Base-by-base conservation (phyloP, 306 rosid species). In the Lotus japonicus region DNA sequence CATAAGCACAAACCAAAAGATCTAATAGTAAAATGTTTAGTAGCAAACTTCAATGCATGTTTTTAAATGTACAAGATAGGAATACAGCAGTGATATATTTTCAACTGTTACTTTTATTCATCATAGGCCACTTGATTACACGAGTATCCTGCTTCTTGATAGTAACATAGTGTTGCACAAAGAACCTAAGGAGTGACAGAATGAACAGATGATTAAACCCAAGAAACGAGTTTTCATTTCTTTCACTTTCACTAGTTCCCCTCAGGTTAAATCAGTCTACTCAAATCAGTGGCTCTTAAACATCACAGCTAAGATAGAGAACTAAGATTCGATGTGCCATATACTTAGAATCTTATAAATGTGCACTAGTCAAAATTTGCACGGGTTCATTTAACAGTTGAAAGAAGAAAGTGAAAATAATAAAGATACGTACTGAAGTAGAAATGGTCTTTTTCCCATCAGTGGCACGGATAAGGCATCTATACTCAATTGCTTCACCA, bases 401-500 rank as follows among this genome's bases (percentile, higher is more conserved):
- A 2, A 51, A 18, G 53, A 21, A 28, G n/a, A 70, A 62, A 56
- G 11, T 55, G 9, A 12, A 60, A 42, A 17, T 4, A 58, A 17
- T 49, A 9, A 11, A 57, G 42, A 64, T 54, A 81, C 88, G 58
- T 83, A 94, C 98, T 6, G 97, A 84, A 58, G 97, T 86, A 75
- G 97, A 88, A 71, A 95, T 90, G 2, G 91, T 87, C 86, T 85
- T 87, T 71, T 90, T 90, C 74, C 89, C 99, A 80, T 90, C 87
- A 14, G 97, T 88, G 46, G 99, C 97, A 39, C 97, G 99, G 18
- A 95, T 80, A 52, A 88, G 96, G 79, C 99, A 95, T 76, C 97
- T 79, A 66, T 75, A 85, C 67, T 95, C 97, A 38, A 91, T 76
- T 49, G 82, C 51, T 78, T 87, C 81, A 51, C 95, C 99, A 66